Evolutionary conservation across 2,329 filamentous ascomycete species (phyloP), one percentile per base, ranked within the genome.

Genomic region (Calcarisporium arbuscula): DNA sequence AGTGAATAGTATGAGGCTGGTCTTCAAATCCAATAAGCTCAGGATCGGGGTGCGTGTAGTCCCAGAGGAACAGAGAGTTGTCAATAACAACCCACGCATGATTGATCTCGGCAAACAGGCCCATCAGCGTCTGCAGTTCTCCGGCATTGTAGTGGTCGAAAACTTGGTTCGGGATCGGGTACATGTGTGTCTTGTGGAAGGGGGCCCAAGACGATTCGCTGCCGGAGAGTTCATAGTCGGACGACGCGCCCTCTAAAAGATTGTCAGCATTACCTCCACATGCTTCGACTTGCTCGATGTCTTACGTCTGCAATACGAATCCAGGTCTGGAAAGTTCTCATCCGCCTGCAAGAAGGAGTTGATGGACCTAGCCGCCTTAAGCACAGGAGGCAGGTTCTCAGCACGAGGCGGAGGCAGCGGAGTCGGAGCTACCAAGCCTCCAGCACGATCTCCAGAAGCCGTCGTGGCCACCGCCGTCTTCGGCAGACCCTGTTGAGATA

Each of bases 41-140:
- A 5, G 90, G 87, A 47, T 90, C 86, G n/a, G 85, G 80, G 55
- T 87, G 77, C 6, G 88, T 95, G 58, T 95, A 98, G 61, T 98
- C 90, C 94, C 94, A 98, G 12, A 98, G 71, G 56, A 95, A 98
- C 28, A 98, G 70, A 42, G 86, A 85, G 63, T 94, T 95, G 64
- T 98, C 92, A 55, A 98, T 92, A 17, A 85, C 79, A 36, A 95
- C 85, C 85, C 89, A 98, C 19, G 90, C 92, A 60, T 96, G 88
- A 52, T 90, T 89, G 52, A 98, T 74, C 60, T 94, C 85, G 14
- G 92, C 85, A 59, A 98, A 96, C 21, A 98, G 68, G 8, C 94
- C 94, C 84, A 98, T 94, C 52, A 79, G 77, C n/a, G 89, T 95
- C 39, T 83, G 82, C 17, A 95, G 79, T 54, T 94, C 81, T 38